phyloP scores from a whole-genome alignment of 345 rosid genomes.

The Isatis tinctoria region DNA sequence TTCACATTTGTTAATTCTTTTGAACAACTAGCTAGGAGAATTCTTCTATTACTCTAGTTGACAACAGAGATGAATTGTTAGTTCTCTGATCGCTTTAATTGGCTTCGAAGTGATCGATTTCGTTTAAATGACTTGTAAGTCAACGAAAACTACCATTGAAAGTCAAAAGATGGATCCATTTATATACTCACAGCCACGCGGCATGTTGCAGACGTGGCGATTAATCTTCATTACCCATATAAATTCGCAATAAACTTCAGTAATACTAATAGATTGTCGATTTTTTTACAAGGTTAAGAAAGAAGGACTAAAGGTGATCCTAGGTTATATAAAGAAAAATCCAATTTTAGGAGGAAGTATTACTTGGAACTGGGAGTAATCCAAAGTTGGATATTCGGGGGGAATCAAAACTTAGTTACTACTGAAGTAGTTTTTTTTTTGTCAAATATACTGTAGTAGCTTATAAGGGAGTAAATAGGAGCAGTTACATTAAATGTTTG shows the following conservation, averaged over 20 bases:
- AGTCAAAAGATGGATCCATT: conserved; percentile 18
- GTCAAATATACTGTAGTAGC: too few species aligned
- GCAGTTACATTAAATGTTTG: neutral
- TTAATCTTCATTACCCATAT: neutral
- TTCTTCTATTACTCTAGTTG: conserved; percentile 11
- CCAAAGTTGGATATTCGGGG: neutral
- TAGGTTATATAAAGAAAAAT: neutral
- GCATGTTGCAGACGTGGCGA: neutral
- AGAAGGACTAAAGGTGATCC: neutral
- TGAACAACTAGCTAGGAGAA: neutral
- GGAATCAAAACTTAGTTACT: too few species aligned
- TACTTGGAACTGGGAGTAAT: neutral
- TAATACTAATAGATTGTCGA: neutral
- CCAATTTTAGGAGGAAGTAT: neutral
- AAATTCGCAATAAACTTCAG: neutral
- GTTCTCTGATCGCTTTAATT: conserved; percentile 20
- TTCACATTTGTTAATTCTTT: conserved; percentile 24
- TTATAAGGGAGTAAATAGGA: neutral
- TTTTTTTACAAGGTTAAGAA: neutral
- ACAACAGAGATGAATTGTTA: neutral
- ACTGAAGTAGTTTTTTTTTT: too few species aligned
- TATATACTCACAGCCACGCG: conserved; percentile 18
- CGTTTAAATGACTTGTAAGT: conserved; percentile 24
- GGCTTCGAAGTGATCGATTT: conserved; percentile 29
- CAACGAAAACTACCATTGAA: conserved; percentile 15